Conservation (phyloP, 2,329 filamentous ascomycete species). For the Arthrinium puccinioides region DNA sequence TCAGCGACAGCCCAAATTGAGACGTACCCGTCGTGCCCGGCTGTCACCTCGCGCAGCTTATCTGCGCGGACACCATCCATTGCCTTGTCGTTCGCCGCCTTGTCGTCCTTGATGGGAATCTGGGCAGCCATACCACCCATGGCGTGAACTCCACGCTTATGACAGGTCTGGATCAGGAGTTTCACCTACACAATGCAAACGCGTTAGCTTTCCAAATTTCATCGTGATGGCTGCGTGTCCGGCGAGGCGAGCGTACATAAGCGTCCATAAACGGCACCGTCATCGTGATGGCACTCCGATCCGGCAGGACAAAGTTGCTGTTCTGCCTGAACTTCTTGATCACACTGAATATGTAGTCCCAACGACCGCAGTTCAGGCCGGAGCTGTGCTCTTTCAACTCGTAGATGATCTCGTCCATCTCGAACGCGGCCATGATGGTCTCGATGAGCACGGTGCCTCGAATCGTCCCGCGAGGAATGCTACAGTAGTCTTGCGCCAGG, state of each 20-base stretch:
- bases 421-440: slow-evolving; percentile 94
- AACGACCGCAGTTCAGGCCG: slow-evolving; percentile 94
- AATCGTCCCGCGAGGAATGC: slow-evolving; percentile 84
- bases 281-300: slow-evolving; percentile 90
- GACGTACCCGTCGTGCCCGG: slow-evolving; percentile 78
- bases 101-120: slow-evolving; percentile 96
- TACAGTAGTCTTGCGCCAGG: slow-evolving; percentile 86
- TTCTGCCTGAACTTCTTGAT: slow-evolving; percentile 99
- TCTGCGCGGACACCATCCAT: slow-evolving; percentile 92
- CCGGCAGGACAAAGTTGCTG: slow-evolving; percentile 85
- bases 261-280: slow-evolving; percentile 97
- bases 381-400: slow-evolving; percentile 95
- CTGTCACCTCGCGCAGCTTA: slow-evolving; percentile 91
- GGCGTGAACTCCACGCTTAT: slow-evolving; percentile 92
- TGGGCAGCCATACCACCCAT: slow-evolving; percentile 99
- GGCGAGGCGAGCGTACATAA: slow-evolving; percentile 45
- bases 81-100: slow-evolving; percentile 81
- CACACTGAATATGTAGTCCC: slow-evolving; percentile 99
- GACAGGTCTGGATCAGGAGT: slow-evolving; percentile 96
- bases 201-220: neutral
- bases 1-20: neutral
- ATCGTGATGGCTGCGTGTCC: too few relatives aligned
- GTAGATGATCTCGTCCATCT: slow-evolving; percentile 99
- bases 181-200: slow-evolving; percentile 46
- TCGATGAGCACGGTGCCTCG: slow-evolving; percentile 94